A percentile compares a stretch with the other conserved stretches of the same genome.
phyloP scores from a whole-genome alignment of 768 basidiomycete species.

The Phylloporus rhodoxanthus region DNA sequence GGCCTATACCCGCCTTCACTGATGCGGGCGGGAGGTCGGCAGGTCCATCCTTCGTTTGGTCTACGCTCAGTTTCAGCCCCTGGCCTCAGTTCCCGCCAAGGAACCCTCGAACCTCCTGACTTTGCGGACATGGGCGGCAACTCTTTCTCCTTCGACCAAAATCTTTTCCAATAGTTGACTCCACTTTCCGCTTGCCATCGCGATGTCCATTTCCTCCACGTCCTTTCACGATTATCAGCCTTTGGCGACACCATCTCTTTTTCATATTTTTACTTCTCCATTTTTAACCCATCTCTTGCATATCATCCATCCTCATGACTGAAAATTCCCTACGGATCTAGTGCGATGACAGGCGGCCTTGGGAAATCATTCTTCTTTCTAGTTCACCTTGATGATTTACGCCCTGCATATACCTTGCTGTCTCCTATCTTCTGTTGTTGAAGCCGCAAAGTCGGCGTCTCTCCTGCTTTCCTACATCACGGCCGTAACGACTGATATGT shows the following conservation, averaged over 20 bases:
- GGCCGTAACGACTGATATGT: conserved; percentile 73
- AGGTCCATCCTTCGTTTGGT: conserved; percentile 29
- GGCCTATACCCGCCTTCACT: conserved; percentile 24
- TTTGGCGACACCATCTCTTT: conserved; percentile 27
- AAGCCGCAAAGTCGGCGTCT: conserved; percentile 18
- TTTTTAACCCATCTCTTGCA: conserved; percentile 32
- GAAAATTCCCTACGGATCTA: conserved; percentile 18
- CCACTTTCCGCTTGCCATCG: conserved; percentile 10
- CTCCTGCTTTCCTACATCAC: conserved; percentile 16
- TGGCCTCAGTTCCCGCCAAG: conserved; percentile 25
- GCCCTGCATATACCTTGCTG: conserved; percentile 15
- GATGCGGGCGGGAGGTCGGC: conserved; percentile 18
- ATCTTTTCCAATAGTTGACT: conserved; percentile 43
- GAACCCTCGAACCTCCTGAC: conserved; percentile 34
- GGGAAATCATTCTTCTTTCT: conserved; percentile 10
- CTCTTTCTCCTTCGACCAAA: conserved; percentile 40
- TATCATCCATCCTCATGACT: conserved; percentile 24
- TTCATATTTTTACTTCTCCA: conserved; percentile 19
- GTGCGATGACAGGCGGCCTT: conserved; percentile 10
- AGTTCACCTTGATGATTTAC: conserved; percentile 22
- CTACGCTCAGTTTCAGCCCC: conserved; percentile 42
- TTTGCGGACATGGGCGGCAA: conserved; percentile 36
- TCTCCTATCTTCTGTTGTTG: conserved; percentile 10
- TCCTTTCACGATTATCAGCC: conserved; percentile 21
- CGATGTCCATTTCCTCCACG: conserved; percentile 19